Conservation (phyloP, 139 green algal genomes). For the Tetradesmus obliquus region DNA sequence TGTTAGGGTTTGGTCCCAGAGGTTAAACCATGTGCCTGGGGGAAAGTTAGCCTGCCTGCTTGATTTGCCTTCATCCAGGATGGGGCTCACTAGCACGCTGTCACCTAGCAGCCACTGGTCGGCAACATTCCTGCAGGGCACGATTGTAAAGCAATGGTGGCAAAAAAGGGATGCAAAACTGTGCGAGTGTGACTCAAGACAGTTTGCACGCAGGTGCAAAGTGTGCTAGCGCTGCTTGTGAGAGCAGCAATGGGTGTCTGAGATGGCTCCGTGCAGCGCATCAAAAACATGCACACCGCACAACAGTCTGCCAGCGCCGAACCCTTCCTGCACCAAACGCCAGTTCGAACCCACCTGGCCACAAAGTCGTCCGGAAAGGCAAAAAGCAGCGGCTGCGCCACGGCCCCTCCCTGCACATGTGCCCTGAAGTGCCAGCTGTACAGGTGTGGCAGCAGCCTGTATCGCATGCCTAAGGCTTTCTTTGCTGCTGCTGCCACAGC, state of each 20-base stretch:
- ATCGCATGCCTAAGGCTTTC: constrained; percentile 6
- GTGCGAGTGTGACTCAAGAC: too few species aligned
- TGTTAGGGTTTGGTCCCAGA: not conserved
- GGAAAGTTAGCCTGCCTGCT: not conserved
- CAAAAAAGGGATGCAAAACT: not conserved
- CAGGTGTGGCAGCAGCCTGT: constrained; percentile 35
- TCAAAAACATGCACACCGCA: not conserved
- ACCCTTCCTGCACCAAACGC: not conserved
- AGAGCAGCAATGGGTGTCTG: not conserved
- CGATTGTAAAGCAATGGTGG: not conserved
- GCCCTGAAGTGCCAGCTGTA: constrained; percentile 29
- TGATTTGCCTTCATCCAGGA: not conserved
- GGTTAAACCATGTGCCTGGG: not conserved
- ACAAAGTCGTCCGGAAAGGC: not conserved
- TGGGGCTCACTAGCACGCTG: constrained; percentile 16
- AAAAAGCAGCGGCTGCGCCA: constrained; percentile 25
- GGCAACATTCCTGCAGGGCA: not conserved
- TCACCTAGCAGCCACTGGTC: constrained; percentile 39
- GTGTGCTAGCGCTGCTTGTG: too few species aligned
- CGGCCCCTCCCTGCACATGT: constrained; percentile 1
- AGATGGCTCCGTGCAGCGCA: not conserved
- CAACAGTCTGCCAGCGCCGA: not conserved
- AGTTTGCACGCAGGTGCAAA: too few species aligned
- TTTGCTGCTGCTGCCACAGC: constrained; percentile 7
- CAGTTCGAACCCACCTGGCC: not conserved